Conservation (phyloP, 345 rosid genomes). For the Populus tremula region DNA sequence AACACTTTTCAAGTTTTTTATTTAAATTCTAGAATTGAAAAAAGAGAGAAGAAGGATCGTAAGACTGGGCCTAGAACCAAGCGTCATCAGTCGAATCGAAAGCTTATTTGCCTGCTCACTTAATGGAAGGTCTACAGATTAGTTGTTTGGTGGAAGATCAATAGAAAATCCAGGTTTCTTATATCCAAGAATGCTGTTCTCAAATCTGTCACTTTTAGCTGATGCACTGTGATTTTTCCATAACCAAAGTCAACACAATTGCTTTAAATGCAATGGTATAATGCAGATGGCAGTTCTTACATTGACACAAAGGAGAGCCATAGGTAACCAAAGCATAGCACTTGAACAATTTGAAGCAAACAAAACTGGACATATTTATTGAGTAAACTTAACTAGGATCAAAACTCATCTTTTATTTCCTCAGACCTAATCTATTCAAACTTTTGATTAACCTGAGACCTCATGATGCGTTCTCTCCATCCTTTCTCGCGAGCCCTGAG, state of each 20-base stretch:
- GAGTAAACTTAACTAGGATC: background rate
- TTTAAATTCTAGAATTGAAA: too few relatives aligned
- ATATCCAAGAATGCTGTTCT: background rate
- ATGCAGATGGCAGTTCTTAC: background rate
- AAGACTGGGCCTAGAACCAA: too few relatives aligned
- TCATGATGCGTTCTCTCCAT: slow-evolving; percentile 34
- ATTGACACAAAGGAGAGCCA: background rate
- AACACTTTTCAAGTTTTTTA: too few relatives aligned
- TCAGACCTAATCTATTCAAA: background rate
- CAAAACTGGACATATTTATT: background rate
- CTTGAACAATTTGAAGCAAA: background rate
- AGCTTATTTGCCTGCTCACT: too few relatives aligned
- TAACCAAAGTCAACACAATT: background rate
- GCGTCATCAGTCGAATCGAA: too few relatives aligned
- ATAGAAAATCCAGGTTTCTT: too few relatives aligned
- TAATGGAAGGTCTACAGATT: too few relatives aligned
- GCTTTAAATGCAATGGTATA: background rate
- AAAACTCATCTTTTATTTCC: background rate
- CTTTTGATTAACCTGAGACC: slow-evolving; percentile 8
- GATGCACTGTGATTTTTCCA: too few relatives aligned
- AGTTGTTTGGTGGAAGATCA: too few relatives aligned
- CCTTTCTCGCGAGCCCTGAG: slow-evolving; percentile 44
- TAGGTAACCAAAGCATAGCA: background rate
- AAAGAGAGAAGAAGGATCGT: too few relatives aligned
- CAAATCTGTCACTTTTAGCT: background rate